Evolutionary conservation across 2,329 filamentous ascomycete species (phyloP), one percentile per base, ranked within the genome.

Genomic region (Neoarthrinium moseri): DNA sequence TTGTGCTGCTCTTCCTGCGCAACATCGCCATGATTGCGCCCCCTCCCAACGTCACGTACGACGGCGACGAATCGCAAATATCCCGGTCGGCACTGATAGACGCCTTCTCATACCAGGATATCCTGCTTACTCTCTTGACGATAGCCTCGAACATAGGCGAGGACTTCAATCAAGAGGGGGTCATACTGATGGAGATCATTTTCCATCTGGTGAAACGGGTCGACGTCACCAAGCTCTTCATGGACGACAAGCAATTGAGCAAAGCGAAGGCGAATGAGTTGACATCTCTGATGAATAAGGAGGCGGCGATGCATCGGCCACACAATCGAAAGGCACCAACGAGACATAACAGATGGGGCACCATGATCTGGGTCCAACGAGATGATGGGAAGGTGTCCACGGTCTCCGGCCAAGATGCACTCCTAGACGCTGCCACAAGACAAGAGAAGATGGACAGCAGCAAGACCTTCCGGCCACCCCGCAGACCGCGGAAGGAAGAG

Each of bases 311-410:
- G 83, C 75, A 89, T 45, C 83, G 86, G 56, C 80, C 86, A 39
- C 86, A 91, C 57, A 86, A 86, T 44, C 86, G 84, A 55, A 84
- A 84, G 60, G 88, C 87, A 3, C 89, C 91, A 0, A 91, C 90
- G 3, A 77, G 94, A 38, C 94, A 99, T 66, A 95, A 91, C 56
- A 82, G 94, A 26, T 99, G 97, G 59, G 94, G 94, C 3, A 95
- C 91, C 10, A 97, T 97, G 89, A 84, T 96, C 26, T 97, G 92
- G 91, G 83, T 99, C 29, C 90, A 95, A 69, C 78, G 91, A 46
- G 87, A 91, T 39, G 87, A 91, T 55, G 84, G 87, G 41, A 91
- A 91, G 59, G 81, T 94, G 57, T 87, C 89, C 0, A 91, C 91
- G 0, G 79, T 99, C 2, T 91, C 91, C 0, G 94, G 94, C 1